Evolutionary conservation across 108 stramenopile genomes (phyloP), one percentile per base, ranked within the genome.

Genomic region (Skeletonema potamos): DNA sequence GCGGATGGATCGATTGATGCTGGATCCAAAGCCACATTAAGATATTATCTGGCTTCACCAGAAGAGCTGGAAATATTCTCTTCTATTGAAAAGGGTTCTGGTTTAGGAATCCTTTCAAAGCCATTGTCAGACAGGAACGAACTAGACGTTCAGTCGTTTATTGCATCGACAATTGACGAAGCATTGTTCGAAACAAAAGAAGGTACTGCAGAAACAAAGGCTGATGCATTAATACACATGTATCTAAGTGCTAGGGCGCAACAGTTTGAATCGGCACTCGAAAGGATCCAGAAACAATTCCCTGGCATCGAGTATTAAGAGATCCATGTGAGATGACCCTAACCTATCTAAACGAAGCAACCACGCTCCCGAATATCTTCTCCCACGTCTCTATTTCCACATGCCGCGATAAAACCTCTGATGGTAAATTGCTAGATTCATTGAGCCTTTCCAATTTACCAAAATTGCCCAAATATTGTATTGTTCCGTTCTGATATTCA

Each of bases 321-420:
- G 18, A 22, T 18, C 7, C 22, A 1, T 13, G 9, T 41, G 39
- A 41, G 2, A 6, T 41, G 39, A 51, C 9, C 9, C 20, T 51
- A 22, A 51, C 44, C n/a, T 20, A 79, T 7, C 51, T 54, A 68
- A 84, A 84, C 2, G 68, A 62, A 57, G 57, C 70, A 30, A 84
- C 83, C 6, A 86, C 81, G 62, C 63, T 74, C 27, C 74, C 82
- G 59, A 91, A 77, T 44, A 88, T 58, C 57, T 83, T 83, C 6
- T 88, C 77, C 85, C 86, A 90, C 22, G 89, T 90, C 22, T 68
- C 62, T 11, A 87, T 44, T 30, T 79, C 70, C 0, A 87, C 86
- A 73, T 87, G 66, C 20, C 64, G 60, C 26, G 75, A 63, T 29
- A 91, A 41, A 22, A 87, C 33, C 20, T 86, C 84, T 10, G 70